Evolutionary conservation across 1,284 basidiomycete genomes (phyloP), one percentile per base, ranked within the genome.

Genomic region (Gymnopus androsaceus): DNA sequence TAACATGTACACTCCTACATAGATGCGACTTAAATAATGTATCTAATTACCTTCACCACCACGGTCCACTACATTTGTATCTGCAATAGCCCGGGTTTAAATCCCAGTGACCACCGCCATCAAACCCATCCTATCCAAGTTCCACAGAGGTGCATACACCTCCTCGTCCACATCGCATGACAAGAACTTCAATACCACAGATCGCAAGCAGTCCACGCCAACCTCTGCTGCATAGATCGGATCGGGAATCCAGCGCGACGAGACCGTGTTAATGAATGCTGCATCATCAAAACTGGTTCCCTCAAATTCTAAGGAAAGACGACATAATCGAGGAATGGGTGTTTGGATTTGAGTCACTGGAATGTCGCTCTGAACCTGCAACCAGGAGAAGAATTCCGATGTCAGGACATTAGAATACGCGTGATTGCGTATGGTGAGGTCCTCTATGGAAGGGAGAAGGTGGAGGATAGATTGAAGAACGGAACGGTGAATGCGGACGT

Each of bases 221-320:
- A 36, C 17, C 12, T 4, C 12, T 6, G 42, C 28, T 31, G 52
- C 30, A 17, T 48, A 47, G 1, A 37, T 27, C 19, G 34, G 33
- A 25, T 50, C 47, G 5, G 54, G 54, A n/a, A 51, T 21, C 41
- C 42, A 56, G 15, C 50, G 40, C 7, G 55, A 56, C 33, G 33
- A 7, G 3, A 56, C 49, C 19, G 44, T 46, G 3, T 52, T 21
- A 4, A 51, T 33, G 4, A 56, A 30, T 12, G 33, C 42, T 8
- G 19, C 14, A 14, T 38, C 33, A 28, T 56, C 50, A 17, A 56
- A 45, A 4, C 19, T 25, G 0, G 17, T 17, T 5, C 33, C 23
- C 12, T 19, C 42, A 7, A 45, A 28, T 23, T 51, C 41, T 1
- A 56, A 9, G 17, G 17, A 12, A 34, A 56, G 49, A 12, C 47